Evolutionary conservation across 2,329 filamentous ascomycete genomes (phyloP).

Genomic region (Oidium heveae): DNA sequence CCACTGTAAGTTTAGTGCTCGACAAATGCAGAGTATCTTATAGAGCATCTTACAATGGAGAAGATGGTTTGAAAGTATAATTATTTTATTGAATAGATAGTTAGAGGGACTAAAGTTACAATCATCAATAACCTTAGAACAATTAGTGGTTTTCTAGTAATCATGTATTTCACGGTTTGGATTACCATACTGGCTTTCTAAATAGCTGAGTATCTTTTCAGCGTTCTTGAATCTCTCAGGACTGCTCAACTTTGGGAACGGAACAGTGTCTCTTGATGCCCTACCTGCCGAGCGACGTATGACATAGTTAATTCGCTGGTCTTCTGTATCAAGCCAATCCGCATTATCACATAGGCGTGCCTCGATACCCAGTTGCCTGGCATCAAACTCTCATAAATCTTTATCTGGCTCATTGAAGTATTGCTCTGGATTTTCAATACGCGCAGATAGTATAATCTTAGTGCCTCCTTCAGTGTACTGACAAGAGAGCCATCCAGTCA

Average conservation of each 20-base stretch:
- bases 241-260: not conserved
- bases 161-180: no score
- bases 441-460: not conserved
- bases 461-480: no score
- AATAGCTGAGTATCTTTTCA: not conserved
- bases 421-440: not conserved
- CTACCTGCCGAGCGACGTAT: not conserved
- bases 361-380: not conserved
- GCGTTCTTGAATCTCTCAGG: not conserved
- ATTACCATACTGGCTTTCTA: not conserved
- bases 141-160: no score
- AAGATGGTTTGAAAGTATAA: no score
- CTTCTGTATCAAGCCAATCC: not conserved
- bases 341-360: not conserved
- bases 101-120: no score
- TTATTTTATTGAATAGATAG: no score
- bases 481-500: no score
- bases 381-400: not conserved
- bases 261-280: not conserved
- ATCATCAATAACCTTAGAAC: no score
- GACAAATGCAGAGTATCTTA: no score
- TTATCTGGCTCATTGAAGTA: not conserved
- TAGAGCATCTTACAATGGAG: no score
- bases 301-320: not conserved
- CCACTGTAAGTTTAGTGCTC: no score